A percentile compares a stretch with the other conserved stretches of the same genome.
These are phyloP conservation scores for Epichloe sibirici DNA, from an alignment of 2,329 filamentous ascomycete species.

Conservation along the genomic window DNA sequence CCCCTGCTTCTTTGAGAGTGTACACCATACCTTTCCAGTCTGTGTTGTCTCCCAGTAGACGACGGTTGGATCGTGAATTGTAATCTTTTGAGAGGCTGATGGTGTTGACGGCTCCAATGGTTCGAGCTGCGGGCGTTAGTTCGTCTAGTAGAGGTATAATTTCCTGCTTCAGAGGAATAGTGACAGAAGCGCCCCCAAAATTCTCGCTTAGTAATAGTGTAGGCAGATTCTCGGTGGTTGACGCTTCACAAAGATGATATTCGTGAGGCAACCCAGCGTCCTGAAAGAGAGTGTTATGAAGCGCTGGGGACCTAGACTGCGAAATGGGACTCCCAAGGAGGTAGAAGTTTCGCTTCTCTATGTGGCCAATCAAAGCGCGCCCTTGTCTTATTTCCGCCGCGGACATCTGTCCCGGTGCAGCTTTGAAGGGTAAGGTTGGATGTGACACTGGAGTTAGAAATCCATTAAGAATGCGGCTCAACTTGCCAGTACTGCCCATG, in stretches of 20 bases:
- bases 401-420: constrained; percentile 86
- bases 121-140: constrained; percentile 62
- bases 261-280: constrained; percentile 69
- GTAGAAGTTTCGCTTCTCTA: constrained; percentile 65
- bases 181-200: constrained; percentile 91
- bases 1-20: constrained; percentile 58
- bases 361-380: constrained; percentile 65
- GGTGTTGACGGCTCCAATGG: constrained; percentile 91
- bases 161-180: constrained; percentile 87
- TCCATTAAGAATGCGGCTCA: constrained; percentile 78
- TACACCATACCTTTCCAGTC: constrained; percentile 90
- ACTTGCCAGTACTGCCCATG: constrained; percentile 79
- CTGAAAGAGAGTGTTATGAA: constrained; percentile 79
- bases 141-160: constrained; percentile 72
- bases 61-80: constrained; percentile 27
- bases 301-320: constrained; percentile 70
- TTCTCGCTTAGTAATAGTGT: constrained; percentile 54
- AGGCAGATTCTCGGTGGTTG: constrained; percentile 45
- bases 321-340: constrained; percentile 80
- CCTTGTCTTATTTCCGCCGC: constrained; percentile 76
- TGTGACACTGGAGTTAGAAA: constrained; percentile 96
- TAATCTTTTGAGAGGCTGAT: constrained; percentile 48
- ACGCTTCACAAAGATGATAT: constrained; percentile 70
- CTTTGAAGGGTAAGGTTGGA: constrained; percentile 77
- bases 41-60: constrained; percentile 78